Conservation (phyloP, 768 basidiomycete species). For the Zangia roseola region DNA sequence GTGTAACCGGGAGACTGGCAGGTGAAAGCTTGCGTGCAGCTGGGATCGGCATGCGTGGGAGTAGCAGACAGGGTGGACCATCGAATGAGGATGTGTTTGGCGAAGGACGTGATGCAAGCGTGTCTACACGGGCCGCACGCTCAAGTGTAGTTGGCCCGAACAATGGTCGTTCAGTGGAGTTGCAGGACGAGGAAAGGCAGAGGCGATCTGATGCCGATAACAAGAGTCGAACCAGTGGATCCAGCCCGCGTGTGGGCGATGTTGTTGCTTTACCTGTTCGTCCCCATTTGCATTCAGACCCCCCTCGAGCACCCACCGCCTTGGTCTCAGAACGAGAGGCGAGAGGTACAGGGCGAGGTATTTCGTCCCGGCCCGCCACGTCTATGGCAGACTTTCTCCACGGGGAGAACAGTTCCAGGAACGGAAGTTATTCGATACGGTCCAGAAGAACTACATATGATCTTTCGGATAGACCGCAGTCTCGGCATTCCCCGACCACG, state of each 20-base stretch:
- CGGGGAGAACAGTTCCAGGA: conserved; percentile 13
- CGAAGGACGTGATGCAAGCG: conserved; percentile 18
- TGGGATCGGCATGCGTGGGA: conserved; percentile 49
- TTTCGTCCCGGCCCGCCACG: conserved; percentile 44
- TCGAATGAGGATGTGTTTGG: conserved; percentile 39
- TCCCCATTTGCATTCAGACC: conserved; percentile 26
- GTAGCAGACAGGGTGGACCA: conserved; percentile 27
- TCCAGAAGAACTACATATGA: conserved; percentile 26
- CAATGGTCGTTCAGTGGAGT: conserved; percentile 16
- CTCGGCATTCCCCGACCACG: conserved; percentile 15
- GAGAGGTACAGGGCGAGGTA: conserved; percentile 16
- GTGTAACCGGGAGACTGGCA: conserved; percentile 50
- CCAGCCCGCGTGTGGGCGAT: conserved; percentile 21
- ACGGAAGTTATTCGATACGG: conserved; percentile 14
- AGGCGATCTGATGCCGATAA: conserved; percentile 16
- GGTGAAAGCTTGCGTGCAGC: conserved; percentile 72
- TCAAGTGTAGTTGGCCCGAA: conserved; percentile 7
- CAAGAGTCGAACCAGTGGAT: conserved; percentile 25
- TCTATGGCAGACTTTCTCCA: conserved; percentile 54
- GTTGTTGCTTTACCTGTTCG: conserved; percentile 16
- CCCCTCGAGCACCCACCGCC: conserved; percentile 15
- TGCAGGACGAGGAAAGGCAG: conserved; percentile 26
- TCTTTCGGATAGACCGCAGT: conserved; percentile 22
- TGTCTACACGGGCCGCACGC: conserved; percentile 18
- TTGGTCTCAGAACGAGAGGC: conserved; percentile 20